Evolutionary conservation across 176 grass and related monocot species (phyloP).

Genomic region (Avena atlantica): DNA sequence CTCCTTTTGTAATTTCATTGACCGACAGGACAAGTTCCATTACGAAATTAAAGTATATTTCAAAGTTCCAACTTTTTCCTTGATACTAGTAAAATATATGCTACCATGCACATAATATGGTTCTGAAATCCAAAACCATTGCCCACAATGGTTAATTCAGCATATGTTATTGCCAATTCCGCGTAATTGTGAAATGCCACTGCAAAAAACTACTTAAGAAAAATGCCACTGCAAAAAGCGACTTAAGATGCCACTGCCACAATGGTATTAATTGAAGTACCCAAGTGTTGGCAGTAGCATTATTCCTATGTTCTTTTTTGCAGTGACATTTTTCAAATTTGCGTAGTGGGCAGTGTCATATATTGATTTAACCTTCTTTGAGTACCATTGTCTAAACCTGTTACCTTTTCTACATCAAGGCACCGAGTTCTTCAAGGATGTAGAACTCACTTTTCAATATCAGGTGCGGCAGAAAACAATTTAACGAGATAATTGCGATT

Average conservation of each 20-base stretch:
- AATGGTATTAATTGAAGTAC: background rate
- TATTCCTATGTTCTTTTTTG: background rate
- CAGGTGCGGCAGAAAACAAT: background rate
- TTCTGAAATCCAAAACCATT: background rate
- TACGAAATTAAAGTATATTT: background rate
- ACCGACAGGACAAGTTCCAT: background rate
- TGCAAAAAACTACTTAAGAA: background rate
- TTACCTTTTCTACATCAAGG: background rate
- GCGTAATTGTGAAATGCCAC: background rate
- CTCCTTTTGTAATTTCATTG: constrained; percentile 22
- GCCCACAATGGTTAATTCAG: background rate
- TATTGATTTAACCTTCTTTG: background rate
- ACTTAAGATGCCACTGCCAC: background rate
- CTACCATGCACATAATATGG: constrained; percentile 9
- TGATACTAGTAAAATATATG: background rate
- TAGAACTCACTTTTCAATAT: constrained; percentile 4
- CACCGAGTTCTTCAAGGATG: background rate
- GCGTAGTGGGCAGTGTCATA: background rate
- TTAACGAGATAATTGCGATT: background rate
- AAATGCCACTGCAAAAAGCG: background rate
- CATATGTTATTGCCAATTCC: background rate
- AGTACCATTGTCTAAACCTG: background rate
- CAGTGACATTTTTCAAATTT: background rate
- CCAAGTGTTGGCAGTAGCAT: background rate
- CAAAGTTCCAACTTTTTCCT: background rate